phyloP scores from a whole-genome alignment of 2,329 filamentous ascomycete genomes.

The Cordyceps javanica region DNA sequence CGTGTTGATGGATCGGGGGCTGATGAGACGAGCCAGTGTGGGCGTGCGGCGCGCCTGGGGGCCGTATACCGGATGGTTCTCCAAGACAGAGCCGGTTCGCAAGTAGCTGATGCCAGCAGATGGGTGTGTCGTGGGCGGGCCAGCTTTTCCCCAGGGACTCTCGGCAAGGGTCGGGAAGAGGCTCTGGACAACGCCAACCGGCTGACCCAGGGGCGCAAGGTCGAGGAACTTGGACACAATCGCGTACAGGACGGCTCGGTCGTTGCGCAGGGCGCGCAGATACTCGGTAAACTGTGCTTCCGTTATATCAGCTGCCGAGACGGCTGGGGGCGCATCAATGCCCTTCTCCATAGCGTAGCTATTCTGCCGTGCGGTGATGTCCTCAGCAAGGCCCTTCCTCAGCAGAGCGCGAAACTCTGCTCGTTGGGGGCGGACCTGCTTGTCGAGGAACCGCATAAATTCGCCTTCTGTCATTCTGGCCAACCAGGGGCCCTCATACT shows the following conservation, averaged over 20 bases:
- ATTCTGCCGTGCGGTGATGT: slow-evolving; percentile 35
- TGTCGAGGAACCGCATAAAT: slow-evolving; percentile 50
- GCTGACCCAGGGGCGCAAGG: slow-evolving; percentile 45
- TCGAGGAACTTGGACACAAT: slow-evolving; percentile 57
- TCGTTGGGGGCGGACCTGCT: slow-evolving; percentile 46
- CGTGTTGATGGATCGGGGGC: slow-evolving; percentile 31
- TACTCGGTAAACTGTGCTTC: slow-evolving; percentile 46
- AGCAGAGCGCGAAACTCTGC: slow-evolving; percentile 50
- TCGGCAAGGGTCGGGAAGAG: slow-evolving; percentile 23
- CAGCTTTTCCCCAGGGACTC: slow-evolving; percentile 43
- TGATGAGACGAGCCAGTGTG: slow-evolving; percentile 45
- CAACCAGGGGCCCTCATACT: slow-evolving; percentile 61
- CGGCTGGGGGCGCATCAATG: slow-evolving; percentile 22
- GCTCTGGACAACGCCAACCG: slow-evolving; percentile 22
- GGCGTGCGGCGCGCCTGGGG: slow-evolving; percentile 46
- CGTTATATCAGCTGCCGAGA: slow-evolving; percentile 34
- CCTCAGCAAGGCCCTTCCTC: slow-evolving; percentile 40
- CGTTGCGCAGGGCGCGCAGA: slow-evolving; percentile 45
- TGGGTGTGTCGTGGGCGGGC: slow-evolving; percentile 56
- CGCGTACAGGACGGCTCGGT: slow-evolving; percentile 44
- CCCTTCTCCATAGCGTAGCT: slow-evolving; percentile 34
- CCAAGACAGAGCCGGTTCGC: slow-evolving; percentile 46
- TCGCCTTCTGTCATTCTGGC: slow-evolving; percentile 55
- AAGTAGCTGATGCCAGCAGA: slow-evolving; percentile 58
- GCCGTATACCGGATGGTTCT: slow-evolving; percentile 57